Conservation (phyloP, 1,284 basidiomycete genomes). For the Leccinum solheimii region DNA sequence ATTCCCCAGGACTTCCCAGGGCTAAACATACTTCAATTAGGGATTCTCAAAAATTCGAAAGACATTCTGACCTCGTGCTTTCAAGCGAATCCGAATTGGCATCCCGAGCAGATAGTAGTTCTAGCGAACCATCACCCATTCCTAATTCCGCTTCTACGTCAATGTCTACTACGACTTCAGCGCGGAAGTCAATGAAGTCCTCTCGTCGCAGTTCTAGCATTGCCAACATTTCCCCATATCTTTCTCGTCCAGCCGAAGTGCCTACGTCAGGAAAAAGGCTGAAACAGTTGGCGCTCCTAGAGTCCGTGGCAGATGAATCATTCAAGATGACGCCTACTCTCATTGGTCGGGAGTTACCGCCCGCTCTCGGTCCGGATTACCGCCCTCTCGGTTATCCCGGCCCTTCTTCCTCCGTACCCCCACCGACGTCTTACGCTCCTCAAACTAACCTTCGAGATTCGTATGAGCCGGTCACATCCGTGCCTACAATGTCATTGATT, state of each 20-base stretch:
- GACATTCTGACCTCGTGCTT: constrained; percentile 6
- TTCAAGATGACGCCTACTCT: constrained; percentile 56
- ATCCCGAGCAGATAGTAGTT: constrained; percentile 19
- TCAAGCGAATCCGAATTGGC: constrained; percentile 24
- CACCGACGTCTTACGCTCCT: constrained; percentile 10
- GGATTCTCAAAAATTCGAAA: constrained; percentile 17
- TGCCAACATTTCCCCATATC: constrained; percentile 65
- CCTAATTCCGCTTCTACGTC: constrained; percentile 7
- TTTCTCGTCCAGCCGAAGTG: constrained; percentile 49
- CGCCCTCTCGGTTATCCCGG: constrained; percentile 5
- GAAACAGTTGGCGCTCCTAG: constrained; percentile 73
- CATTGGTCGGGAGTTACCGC: constrained; percentile 37
- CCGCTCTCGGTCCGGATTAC: constrained; percentile 5
- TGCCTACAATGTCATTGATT: constrained; percentile 7
- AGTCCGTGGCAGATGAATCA: constrained; percentile 71
- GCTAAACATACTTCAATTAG: constrained; percentile 3
- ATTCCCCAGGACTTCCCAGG: constrained; percentile 10
- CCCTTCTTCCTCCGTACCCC: constrained; percentile 26
- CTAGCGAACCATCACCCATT: constrained; percentile 14
- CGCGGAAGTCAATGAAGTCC: constrained; percentile 26
- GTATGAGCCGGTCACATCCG: constrained; percentile 12
- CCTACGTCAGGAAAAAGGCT: constrained; percentile 60
- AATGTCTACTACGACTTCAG: constrained; percentile 9
- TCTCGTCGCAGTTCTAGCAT: constrained; percentile 44
- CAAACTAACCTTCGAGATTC: constrained; percentile 10